Conservation (phyloP, 163 green algal genomes). For the Scenedesmus sp. region DNA sequence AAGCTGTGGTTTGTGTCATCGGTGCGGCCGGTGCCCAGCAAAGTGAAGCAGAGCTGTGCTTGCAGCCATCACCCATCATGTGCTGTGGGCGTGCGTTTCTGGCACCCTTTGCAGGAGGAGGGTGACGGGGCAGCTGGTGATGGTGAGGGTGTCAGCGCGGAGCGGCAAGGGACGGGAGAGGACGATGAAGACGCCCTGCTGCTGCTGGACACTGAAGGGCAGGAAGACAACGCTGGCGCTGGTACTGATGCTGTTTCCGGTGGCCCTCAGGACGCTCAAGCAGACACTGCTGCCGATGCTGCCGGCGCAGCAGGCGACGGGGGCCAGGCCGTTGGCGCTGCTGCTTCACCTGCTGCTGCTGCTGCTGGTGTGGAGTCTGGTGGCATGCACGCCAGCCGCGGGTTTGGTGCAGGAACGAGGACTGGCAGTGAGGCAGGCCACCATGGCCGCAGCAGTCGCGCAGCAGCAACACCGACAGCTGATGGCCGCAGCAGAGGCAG, state of each 20-base stretch:
- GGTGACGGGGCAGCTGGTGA: background rate
- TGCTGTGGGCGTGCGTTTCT: too few relatives aligned
- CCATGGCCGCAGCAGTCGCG: background rate
- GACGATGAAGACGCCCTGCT: background rate
- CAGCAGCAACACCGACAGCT: background rate
- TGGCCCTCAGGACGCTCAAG: background rate
- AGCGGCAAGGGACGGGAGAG: background rate
- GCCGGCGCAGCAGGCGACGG: background rate
- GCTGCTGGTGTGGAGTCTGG: background rate
- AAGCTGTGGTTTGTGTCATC: too few relatives aligned
- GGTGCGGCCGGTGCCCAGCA: too few relatives aligned
- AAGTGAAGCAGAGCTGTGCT: too few relatives aligned
- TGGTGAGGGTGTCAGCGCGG: background rate
- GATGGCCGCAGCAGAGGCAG: conserved; percentile 9
- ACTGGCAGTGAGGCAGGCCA: background rate
- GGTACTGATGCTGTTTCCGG: background rate
- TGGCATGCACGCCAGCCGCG: background rate
- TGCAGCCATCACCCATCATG: background rate
- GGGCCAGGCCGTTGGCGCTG: background rate
- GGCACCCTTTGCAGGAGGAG: background rate
- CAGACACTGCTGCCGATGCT: background rate
- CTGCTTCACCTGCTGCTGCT: background rate
- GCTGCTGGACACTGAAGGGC: conserved; percentile 17
- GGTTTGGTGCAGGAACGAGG: background rate
- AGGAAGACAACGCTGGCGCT: background rate